These are phyloP conservation scores for Pyrenochaeta sp. DNA, from an alignment of 2,329 filamentous ascomycete species.

Conservation along the genomic window DNA sequence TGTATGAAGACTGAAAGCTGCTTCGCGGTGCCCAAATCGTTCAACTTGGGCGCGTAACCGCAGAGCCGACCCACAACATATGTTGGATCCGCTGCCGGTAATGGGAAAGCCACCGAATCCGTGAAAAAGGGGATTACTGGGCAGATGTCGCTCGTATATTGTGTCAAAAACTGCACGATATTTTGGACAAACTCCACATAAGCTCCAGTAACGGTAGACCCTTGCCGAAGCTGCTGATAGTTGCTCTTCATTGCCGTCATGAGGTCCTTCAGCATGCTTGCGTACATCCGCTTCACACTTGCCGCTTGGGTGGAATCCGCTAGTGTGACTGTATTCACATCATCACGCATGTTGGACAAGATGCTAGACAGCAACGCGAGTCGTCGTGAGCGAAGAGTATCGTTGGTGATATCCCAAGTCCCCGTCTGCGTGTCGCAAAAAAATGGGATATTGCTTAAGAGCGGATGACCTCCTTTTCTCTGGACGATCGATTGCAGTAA, in stretches of 20 bases:
- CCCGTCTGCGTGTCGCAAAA: constrained; percentile 46
- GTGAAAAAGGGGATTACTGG: constrained; percentile 67
- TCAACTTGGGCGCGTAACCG: constrained; percentile 64
- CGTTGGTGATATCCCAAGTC: constrained; percentile 57
- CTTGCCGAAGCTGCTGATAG: constrained; percentile 61
- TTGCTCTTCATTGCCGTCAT: constrained; percentile 69
- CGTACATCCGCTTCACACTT: constrained; percentile 56
- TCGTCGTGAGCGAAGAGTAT: constrained; percentile 63
- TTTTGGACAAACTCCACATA: constrained; percentile 70
- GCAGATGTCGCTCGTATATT: constrained; percentile 66
- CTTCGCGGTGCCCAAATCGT: constrained; percentile 58
- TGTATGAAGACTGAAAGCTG: constrained; percentile 66
- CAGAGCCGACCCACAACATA: constrained; percentile 69
- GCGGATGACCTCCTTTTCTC: constrained; percentile 51
- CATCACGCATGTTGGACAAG: constrained; percentile 66
- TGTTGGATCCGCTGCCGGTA: constrained; percentile 65
- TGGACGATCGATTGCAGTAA: constrained; percentile 64
- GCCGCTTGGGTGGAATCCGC: constrained; percentile 39
- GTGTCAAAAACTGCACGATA: constrained; percentile 66
- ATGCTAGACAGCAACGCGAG: constrained; percentile 63
- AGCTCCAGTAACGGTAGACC: constrained; percentile 53
- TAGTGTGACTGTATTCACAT: constrained; percentile 47
- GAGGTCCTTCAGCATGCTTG: constrained; percentile 60
- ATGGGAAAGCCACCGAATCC: constrained; percentile 65
- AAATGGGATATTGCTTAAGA: constrained; percentile 67